phyloP scores from a whole-genome alignment of 768 basidiomycete genomes.

The Psilocybe sp. region DNA sequence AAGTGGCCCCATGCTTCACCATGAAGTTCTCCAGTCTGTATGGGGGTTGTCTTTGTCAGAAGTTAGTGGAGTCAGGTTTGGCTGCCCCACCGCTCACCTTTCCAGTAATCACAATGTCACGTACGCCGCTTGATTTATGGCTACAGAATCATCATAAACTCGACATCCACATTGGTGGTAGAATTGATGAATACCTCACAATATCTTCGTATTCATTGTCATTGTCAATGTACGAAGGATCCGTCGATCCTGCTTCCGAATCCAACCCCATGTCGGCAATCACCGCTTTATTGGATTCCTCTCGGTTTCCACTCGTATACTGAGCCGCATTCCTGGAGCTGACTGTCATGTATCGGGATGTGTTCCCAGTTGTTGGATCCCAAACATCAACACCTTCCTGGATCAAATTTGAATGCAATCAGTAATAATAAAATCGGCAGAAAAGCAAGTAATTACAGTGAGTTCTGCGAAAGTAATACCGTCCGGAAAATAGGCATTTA shows the following conservation, averaged over 20 bases:
- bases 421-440: background rate
- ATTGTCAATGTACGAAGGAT: conserved; percentile 23
- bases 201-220: conserved; percentile 40
- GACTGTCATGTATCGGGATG: conserved; percentile 44
- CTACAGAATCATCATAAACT: conserved; percentile 8
- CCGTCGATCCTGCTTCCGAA: conserved; percentile 11
- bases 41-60: background rate
- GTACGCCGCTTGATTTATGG: conserved; percentile 37
- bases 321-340: conserved; percentile 34
- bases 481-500: conserved; percentile 48
- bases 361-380: conserved; percentile 36
- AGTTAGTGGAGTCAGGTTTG: background rate
- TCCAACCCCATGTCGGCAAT: conserved; percentile 28
- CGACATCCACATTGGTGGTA: background rate
- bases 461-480: conserved; percentile 28
- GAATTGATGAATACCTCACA: conserved; percentile 15
- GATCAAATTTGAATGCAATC: background rate
- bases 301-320: conserved; percentile 34
- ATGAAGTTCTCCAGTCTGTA: conserved; percentile 39
- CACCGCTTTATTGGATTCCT: conserved; percentile 23
- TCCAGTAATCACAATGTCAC: conserved; percentile 52
- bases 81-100: conserved; percentile 30
- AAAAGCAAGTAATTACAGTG: conserved; percentile 21
- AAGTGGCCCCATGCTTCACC: conserved; percentile 50
- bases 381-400: conserved; percentile 41